Conservation (phyloP, 306 rosid genomes). For the Oemleria cerasiformis region DNA sequence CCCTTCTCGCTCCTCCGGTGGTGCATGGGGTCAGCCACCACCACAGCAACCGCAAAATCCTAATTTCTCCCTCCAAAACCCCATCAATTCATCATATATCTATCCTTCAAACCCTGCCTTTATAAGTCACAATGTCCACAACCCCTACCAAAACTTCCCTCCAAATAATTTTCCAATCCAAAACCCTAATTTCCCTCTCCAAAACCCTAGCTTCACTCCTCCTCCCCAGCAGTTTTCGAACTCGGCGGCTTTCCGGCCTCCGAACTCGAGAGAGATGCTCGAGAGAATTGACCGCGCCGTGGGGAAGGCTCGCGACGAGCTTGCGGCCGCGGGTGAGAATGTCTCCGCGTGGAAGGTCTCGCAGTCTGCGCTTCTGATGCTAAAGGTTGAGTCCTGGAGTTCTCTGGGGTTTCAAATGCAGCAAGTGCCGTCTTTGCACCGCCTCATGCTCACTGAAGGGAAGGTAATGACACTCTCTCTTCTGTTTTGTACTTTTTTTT, state of each 20-base stretch:
- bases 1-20: slow-evolving; percentile 18
- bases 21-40: slow-evolving; percentile 17
- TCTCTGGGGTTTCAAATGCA: slow-evolving; percentile 68
- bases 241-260: slow-evolving; percentile 15
- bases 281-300: slow-evolving; percentile 43
- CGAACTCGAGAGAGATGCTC: slow-evolving; percentile 19
- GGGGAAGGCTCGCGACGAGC: slow-evolving; percentile 40
- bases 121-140: slow-evolving; percentile 5
- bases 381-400: slow-evolving; percentile 60
- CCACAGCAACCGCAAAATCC: slow-evolving; percentile 9
- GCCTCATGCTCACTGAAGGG: slow-evolving; percentile 55
- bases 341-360: slow-evolving; percentile 73
- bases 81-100: not conserved
- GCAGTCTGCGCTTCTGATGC: slow-evolving; percentile 49
- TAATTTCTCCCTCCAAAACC: not conserved
- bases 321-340: slow-evolving; percentile 44
- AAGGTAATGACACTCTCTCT: slow-evolving; percentile 47
- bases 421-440: slow-evolving; percentile 60
- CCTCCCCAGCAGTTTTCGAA: not conserved
- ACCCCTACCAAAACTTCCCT: not conserved
- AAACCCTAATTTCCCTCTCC: slow-evolving; percentile 23
- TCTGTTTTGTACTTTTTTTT: not conserved
- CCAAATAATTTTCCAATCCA: slow-evolving; percentile 21
- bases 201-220: slow-evolving; percentile 15
- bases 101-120: slow-evolving; percentile 3